Percentiles rank a stretch among this genome's conserved stretches.
Conservation (phyloP, 2,329 filamentous ascomycete species). For the Gremmenia infestans region DNA sequence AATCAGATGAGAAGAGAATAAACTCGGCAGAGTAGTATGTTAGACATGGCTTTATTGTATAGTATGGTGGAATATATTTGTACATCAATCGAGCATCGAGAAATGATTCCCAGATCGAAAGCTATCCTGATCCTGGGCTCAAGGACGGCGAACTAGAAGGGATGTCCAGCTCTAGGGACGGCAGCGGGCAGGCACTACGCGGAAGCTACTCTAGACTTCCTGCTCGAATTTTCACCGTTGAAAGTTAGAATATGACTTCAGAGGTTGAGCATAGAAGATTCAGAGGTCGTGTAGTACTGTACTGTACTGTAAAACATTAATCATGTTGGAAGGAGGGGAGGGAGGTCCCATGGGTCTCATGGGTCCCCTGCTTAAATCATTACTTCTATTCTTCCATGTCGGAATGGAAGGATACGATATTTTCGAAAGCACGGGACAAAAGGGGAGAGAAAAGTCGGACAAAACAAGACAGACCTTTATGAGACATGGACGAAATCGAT, state of each 20-base stretch:
- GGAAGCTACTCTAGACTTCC: not conserved
- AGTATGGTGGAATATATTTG: not conserved
- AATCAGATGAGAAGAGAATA: too few relatives aligned
- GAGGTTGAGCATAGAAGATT: not conserved
- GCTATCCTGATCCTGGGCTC: not conserved
- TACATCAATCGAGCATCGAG: not conserved
- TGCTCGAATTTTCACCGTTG: not conserved
- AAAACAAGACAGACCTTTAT: too few relatives aligned
- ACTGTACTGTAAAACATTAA: not conserved
- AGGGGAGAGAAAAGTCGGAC: too few relatives aligned
- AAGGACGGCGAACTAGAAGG: not conserved
- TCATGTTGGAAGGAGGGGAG: not conserved
- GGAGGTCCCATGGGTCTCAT: not conserved
- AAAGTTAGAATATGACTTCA: slow-evolving; percentile 5
- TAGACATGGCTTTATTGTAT: not conserved
- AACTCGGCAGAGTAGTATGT: not conserved
- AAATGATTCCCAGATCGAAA: not conserved
- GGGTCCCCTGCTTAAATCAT: not conserved
- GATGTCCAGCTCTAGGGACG: not conserved
- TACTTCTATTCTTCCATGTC: too few relatives aligned
- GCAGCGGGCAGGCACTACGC: not conserved
- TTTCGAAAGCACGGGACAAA: not conserved
- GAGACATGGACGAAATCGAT: not conserved
- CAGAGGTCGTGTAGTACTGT: slow-evolving; percentile 6
- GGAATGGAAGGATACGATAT: too few relatives aligned